Base-by-base conservation (phyloP, 2,329 filamentous ascomycete genomes). In the Alternaria ventricosa region DNA sequence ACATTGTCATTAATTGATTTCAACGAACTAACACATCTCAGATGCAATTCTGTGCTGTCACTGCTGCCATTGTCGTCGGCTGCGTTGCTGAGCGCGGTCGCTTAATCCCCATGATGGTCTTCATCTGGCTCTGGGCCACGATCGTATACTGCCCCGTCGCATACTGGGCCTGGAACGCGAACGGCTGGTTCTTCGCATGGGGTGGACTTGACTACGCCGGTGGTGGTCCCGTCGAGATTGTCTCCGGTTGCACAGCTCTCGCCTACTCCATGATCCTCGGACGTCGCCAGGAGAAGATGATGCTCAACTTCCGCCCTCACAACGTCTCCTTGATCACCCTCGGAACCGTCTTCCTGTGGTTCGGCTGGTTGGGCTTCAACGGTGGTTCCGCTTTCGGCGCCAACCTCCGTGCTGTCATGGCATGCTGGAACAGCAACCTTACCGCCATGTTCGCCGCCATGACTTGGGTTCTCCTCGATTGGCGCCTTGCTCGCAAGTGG, bases 301-400 rank as follows among this genome's bases (percentile, higher is more conserved):
- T 98, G 93, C 89, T 97, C 83, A 98, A 98, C 87, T 98, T 98
- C 88, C 93, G 96, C 71, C 96, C 96, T 18, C 96, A 99, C 87
- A 99, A 99, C 85, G 96, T 98, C 71, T 97, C 94, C 6, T 88
- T 98, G 76, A 97, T 99, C 82, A 94, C 96, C 1, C 90, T 98
- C 73, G 96, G 96, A 67, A 98, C 96, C 4, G 88, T 97, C 69
- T 88, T 99, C 74, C 93, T 99, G 60, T 98, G 94, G 94, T 98
- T 98, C 76, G 96, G 96, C 76, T 99, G 96, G 96, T 87, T 99
- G 69, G 96, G 94, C 59, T 99, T 99, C 89, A 99, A 99, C 86
- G 96, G 95, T 74, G 96, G 96, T 68, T 97, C 94, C 23, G 85
- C 95, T 43, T 97, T 97, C 72, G 94, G 95, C 72, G 93, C 94